A percentile compares a stretch with the other conserved stretches of the same genome.
These are phyloP conservation scores for Phialophora expanda DNA, from an alignment of 2,329 filamentous ascomycete species.

Conservation along the genomic window DNA sequence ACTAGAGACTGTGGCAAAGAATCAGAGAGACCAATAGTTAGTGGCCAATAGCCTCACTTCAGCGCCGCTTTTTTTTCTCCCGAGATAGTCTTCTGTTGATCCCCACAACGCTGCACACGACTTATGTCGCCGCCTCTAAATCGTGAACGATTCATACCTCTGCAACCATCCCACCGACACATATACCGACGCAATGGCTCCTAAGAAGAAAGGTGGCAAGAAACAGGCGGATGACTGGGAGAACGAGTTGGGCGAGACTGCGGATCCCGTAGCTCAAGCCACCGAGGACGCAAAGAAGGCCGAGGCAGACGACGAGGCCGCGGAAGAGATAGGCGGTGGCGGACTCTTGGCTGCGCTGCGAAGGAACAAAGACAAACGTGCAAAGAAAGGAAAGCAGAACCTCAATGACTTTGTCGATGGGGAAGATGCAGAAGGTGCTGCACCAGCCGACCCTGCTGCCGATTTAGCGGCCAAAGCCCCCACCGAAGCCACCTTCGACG, in stretches of 20 bases:
- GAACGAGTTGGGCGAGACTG: constrained; percentile 81
- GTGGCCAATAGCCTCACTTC: constrained; percentile 17
- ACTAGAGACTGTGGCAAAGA: constrained; percentile 14
- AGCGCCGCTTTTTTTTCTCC: background rate
- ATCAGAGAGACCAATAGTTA: constrained; percentile 7
- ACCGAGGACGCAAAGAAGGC: constrained; percentile 51
- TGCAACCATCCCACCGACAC: constrained; percentile 19
- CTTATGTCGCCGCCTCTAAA: constrained; percentile 41
- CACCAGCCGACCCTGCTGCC: constrained; percentile 48
- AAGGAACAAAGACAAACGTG: constrained; percentile 84
- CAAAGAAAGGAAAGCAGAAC: constrained; percentile 79
- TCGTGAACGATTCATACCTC: constrained; percentile 35
- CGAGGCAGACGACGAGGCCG: constrained; percentile 54
- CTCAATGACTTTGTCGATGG: constrained; percentile 77
- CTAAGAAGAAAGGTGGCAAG: constrained; percentile 87
- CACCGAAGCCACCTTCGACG: constrained; percentile 78
- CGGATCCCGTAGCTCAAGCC: constrained; percentile 64
- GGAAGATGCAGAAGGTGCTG: constrained; percentile 60
- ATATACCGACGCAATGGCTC: constrained; percentile 68
- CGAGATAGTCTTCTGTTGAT: background rate
- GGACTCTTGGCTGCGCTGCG: constrained; percentile 80
- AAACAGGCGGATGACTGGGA: constrained; percentile 95
- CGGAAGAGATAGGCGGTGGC: constrained; percentile 62
- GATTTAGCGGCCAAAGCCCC: constrained; percentile 71
- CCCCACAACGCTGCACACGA: constrained; percentile 25